Conservation (phyloP, 2,329 filamentous ascomycete genomes). For the Ophiocordyceps camponoti-rufipedis region DNA sequence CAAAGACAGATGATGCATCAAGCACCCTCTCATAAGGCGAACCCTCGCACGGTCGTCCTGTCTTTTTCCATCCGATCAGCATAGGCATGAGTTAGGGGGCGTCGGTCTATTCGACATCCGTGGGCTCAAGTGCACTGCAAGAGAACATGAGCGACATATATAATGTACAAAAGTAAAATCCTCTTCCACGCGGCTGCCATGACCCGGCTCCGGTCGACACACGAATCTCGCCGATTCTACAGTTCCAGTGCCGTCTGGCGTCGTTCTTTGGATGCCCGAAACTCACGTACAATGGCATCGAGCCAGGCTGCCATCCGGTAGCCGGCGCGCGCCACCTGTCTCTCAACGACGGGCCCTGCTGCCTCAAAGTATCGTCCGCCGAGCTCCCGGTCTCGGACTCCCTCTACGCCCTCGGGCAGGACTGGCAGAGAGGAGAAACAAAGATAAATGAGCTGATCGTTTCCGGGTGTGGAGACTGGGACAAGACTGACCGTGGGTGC, state of each 20-base stretch:
- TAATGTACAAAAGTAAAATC: too few relatives aligned
- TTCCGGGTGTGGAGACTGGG: too few relatives aligned
- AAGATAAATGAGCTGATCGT: too few relatives aligned
- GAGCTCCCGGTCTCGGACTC: slow-evolving; percentile 41
- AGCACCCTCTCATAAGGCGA: too few relatives aligned
- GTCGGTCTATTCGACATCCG: too few relatives aligned
- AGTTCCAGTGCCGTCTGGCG: slow-evolving; percentile 10
- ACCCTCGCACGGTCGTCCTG: too few relatives aligned
- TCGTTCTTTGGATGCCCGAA: slow-evolving; percentile 7
- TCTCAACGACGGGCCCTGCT: slow-evolving; percentile 45
- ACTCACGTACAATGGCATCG: slow-evolving; percentile 36
- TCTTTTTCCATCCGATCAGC: too few relatives aligned
- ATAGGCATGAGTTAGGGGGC: too few relatives aligned
- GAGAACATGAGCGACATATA: too few relatives aligned
- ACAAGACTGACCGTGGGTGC: slow-evolving; percentile 32
- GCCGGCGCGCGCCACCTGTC: slow-evolving; percentile 49
- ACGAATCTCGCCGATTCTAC: slow-evolving; percentile 5
- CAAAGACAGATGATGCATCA: too few relatives aligned
- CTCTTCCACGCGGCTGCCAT: too few relatives aligned
- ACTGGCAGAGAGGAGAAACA: slow-evolving; percentile 18
- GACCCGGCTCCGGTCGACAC: background rate
- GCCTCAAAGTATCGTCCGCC: slow-evolving; percentile 43
- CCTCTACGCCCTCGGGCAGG: slow-evolving; percentile 39
- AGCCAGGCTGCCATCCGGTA: slow-evolving; percentile 51
- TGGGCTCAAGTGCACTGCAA: too few relatives aligned